Conservation (phyloP, 257 asterid genomes). For the Rehmannia glutinosa region DNA sequence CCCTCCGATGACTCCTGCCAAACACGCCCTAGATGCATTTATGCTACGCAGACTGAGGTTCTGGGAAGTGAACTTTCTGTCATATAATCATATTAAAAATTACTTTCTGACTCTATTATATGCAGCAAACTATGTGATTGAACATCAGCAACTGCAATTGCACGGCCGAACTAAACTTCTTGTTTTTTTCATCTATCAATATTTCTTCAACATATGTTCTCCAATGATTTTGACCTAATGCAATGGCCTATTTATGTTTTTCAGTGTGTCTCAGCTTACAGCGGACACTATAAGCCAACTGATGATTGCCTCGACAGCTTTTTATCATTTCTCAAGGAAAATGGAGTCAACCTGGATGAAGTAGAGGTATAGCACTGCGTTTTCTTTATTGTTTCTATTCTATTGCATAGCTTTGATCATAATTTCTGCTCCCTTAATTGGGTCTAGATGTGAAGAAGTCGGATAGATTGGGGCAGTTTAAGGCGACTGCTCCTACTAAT, state of each 20-base stretch:
- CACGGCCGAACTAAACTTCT: too few relatives aligned
- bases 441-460: too few relatives aligned
- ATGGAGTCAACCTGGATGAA: conserved; percentile 62
- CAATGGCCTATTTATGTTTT: not conserved
- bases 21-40: too few relatives aligned
- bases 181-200: too few relatives aligned
- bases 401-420: conserved; percentile 10
- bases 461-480: too few relatives aligned
- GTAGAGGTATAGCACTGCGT: conserved; percentile 53
- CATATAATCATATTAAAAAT: too few relatives aligned
- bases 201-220: not conserved
- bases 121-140: too few relatives aligned
- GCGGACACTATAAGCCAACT: conserved; percentile 96
- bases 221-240: conserved; percentile 11
- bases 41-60: too few relatives aligned
- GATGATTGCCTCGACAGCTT: conserved; percentile 70
- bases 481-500: not conserved
- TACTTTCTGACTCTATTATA: not conserved
- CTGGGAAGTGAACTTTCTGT: too few relatives aligned
- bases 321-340: conserved; percentile 58
- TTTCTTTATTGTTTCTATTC: not conserved
- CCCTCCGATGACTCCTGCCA: too few relatives aligned
- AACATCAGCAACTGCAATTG: too few relatives aligned
- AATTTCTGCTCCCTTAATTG: not conserved
- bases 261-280: conserved; percentile 88